Base-by-base conservation (phyloP, 306 rosid genomes). In the Cicer chorassanicum region DNA sequence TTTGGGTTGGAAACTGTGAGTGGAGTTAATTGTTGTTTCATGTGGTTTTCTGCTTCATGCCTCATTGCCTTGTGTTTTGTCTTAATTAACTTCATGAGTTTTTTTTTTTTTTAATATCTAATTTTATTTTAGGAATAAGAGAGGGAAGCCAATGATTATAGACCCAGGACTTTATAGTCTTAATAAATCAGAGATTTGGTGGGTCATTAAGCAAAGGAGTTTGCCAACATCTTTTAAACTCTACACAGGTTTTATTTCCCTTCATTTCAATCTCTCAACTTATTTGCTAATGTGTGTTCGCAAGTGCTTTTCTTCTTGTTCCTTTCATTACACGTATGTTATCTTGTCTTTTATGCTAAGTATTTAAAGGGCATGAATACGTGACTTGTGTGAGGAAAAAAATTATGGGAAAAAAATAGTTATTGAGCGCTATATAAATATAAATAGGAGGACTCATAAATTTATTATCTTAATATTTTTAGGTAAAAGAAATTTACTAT, bases 121-220 rank as follows among this genome's bases (percentile, higher is more conserved):
- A 34, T 82, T 79, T 78, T 83, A 90, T 82, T 79, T 78, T 83
- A 92, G 98, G 77, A 93, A 89, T 48, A 93, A 91, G 84, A 88
- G 98, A 84, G 98, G 91, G 68, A 91, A 86, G 75, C 98, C 98
- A 16, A 82, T 93, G 1, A 78, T 88, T 10, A 88, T 93, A 77
- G 98, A 93, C 77, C 98, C 98, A 2, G 98, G 89, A 8, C 88
- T 93, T 0, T 89, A 87, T 81, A 88, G 93, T 65, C 84, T 16
- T 24, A 93, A 88, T 63, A 93, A 91, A 84, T 91, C 98, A 70
- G 98, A 93, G n/a, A 80, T 91, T 81, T 89, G 98, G 98, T 89
- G 92, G 96, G 87, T 75, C 12, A 78, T 84, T 15, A 93, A 91
- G 65, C 98, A 93, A 64, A 93, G 97, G 79, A 71, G 51, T 72